Evolutionary conservation across 257 asterid genomes (phyloP).

Genomic region (Nicotiana undulata): DNA sequence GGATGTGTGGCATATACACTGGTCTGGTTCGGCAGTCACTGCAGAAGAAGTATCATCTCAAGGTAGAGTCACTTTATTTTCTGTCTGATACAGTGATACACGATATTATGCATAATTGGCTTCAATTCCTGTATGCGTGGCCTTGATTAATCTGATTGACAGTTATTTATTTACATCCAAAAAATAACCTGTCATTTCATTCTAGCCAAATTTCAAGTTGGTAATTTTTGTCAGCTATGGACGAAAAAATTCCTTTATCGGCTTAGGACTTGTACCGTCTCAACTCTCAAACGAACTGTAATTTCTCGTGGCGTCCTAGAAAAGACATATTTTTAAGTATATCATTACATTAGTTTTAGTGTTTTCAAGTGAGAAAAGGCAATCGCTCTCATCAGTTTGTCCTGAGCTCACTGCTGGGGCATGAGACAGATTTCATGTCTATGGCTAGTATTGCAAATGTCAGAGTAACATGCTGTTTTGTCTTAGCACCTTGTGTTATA

Average conservation of each 20-base stretch:
- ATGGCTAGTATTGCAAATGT: not conserved
- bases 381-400: not conserved
- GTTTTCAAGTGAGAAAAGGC: not conserved
- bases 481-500: not conserved
- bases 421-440: not conserved
- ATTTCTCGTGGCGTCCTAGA: not conserved
- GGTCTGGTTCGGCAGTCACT: constrained; percentile 73
- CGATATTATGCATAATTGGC: not conserved
- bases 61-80: constrained; percentile 38
- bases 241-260: not conserved
- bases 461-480: not conserved
- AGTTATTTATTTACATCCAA: not conserved
- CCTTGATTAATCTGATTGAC: not conserved
- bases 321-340: not conserved
- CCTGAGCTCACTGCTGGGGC: not conserved
- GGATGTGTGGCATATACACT: constrained; percentile 99
- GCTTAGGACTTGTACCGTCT: not conserved
- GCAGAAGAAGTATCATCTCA: constrained; percentile 97
- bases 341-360: not conserved
- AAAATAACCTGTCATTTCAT: too few relatives aligned
- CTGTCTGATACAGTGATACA: not conserved
- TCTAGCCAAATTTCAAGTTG: not conserved
- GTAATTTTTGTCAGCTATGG: not conserved
- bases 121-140: not conserved
- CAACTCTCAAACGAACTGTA: not conserved